Evolutionary conservation across 139 green algal genomes (phyloP).

Genomic region (Micractinium conductrix): DNA sequence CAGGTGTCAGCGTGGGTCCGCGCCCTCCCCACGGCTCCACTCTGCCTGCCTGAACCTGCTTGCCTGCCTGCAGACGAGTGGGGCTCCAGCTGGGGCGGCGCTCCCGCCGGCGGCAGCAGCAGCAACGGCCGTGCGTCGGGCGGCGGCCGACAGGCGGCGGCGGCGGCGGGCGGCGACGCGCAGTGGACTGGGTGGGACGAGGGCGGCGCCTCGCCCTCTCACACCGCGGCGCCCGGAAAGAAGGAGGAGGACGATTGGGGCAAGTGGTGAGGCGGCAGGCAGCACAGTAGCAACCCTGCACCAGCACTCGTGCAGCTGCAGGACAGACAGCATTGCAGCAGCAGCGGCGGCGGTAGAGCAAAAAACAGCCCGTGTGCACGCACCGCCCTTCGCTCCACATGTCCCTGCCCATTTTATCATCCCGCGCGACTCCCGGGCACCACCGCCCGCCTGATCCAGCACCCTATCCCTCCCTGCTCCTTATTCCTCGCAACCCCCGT

Average conservation of each 20-base stretch:
- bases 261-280: constrained; percentile 50
- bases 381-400: too few relatives aligned
- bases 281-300: too few relatives aligned
- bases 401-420: too few relatives aligned
- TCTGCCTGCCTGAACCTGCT: background rate
- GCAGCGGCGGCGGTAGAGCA: too few relatives aligned
- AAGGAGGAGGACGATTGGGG: constrained; percentile 45
- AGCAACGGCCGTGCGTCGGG: background rate
- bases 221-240: background rate
- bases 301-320: too few relatives aligned
- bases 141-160: constrained; percentile 3
- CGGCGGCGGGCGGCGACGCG: constrained; percentile 9
- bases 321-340: too few relatives aligned
- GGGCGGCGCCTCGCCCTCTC: background rate
- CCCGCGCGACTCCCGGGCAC: too few relatives aligned
- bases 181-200: constrained; percentile 27
- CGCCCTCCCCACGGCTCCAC: background rate
- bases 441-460: too few relatives aligned
- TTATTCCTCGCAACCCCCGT: background rate
- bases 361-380: too few relatives aligned
- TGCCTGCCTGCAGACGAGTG: constrained; percentile 3
- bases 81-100: background rate
- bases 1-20: too few relatives aligned
- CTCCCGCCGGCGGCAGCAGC: background rate
- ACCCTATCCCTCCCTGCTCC: too few relatives aligned